Base-by-base conservation (phyloP, 495 filamentous ascomycete species). In the Acidomyces sp. region DNA sequence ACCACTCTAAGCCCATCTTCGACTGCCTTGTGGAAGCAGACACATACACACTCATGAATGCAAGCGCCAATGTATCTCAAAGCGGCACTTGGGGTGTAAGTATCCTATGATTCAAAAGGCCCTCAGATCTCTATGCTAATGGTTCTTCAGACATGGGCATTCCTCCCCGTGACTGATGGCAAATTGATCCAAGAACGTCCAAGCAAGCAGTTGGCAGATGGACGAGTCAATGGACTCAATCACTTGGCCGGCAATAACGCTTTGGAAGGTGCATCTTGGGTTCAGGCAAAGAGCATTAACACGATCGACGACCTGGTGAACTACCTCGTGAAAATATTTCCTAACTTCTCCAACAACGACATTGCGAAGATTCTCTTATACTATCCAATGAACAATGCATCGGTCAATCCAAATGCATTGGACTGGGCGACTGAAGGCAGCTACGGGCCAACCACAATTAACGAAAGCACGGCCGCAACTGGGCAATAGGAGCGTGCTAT, bases 131-230 rank as follows among this genome's bases (percentile, higher is more conserved):
- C n/a, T n/a, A n/a, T n/a, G n/a, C n/a, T n/a, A n/a, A n/a, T n/a
- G n/a, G n/a, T n/a, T n/a, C n/a, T n/a, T n/a, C n/a, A n/a, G n/a
- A 70, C 69, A 24, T 80, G 70, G 68, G 72, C 62, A 1, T 79
- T 80, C 46, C 49, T 74, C 19, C 77, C 77, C 6, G 77, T 80
- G 2, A 71, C 73, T 2, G 78, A 82, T 44, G 76, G 70, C 3
- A 55, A 55, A 3, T 70, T 77, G 43, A 56, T 80, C 39, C 60
- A 61, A 32, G 60, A 72, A 16, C 59, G 60, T 4, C 74, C 75
- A 10, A 67, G 59, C 20, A 52, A 62, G 43, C 72, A 78, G 49
- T 59, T 80, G 6, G 42, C 57, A 4, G 43, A 55, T 17, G 66
- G 67, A 37, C 50, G 56, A 43, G 61, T 78, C 9, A 75, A 72